phyloP scores from a whole-genome alignment of 1,284 basidiomycete genomes.

The Apiotrichum siamense region DNA sequence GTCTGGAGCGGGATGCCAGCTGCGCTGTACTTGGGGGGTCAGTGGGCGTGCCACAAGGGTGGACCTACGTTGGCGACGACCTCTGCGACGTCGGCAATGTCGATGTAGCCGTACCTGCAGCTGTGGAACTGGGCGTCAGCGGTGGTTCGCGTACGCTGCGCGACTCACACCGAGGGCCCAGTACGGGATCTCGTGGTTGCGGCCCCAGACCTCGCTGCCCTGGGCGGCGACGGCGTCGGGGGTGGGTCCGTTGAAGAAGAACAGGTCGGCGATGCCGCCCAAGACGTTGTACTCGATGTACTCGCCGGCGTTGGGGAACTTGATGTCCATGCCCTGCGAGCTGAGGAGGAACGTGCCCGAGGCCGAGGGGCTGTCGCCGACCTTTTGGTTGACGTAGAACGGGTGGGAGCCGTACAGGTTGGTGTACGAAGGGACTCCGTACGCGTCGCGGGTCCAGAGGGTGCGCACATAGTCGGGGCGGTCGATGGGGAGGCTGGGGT shows the following conservation, averaged over 20 bases:
- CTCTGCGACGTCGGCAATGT: constrained; percentile 31
- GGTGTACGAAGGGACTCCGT: constrained; percentile 15
- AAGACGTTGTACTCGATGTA: constrained; percentile 26
- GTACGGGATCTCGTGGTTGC: constrained; percentile 26
- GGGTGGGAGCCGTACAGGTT: constrained; percentile 33
- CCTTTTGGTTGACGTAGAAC: constrained; percentile 22
- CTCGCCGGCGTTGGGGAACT: constrained; percentile 18
- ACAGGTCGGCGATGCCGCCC: constrained; percentile 33
- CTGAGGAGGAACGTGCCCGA: constrained; percentile 48
- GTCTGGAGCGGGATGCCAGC: constrained; percentile 23
- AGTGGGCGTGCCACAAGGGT: neutral
- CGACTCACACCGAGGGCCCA: constrained; percentile 26
- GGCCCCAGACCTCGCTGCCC: constrained; percentile 22
- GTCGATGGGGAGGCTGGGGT: constrained; percentile 58
- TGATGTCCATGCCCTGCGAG: constrained; percentile 35
- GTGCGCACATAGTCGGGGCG: constrained; percentile 40
- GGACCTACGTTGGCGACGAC: constrained; percentile 26
- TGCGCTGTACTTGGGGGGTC: constrained; percentile 18
- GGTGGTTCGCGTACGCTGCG: neutral
- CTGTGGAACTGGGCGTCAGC: constrained; percentile 23
- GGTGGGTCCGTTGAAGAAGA: constrained; percentile 21
- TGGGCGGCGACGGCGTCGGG: constrained; percentile 13
- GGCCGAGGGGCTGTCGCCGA: constrained; percentile 11
- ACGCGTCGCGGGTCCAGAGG: constrained; percentile 27
- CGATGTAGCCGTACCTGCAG: constrained; percentile 32